Base-by-base conservation (phyloP, 2,329 filamentous ascomycete species). In the Camillea tinctor region DNA sequence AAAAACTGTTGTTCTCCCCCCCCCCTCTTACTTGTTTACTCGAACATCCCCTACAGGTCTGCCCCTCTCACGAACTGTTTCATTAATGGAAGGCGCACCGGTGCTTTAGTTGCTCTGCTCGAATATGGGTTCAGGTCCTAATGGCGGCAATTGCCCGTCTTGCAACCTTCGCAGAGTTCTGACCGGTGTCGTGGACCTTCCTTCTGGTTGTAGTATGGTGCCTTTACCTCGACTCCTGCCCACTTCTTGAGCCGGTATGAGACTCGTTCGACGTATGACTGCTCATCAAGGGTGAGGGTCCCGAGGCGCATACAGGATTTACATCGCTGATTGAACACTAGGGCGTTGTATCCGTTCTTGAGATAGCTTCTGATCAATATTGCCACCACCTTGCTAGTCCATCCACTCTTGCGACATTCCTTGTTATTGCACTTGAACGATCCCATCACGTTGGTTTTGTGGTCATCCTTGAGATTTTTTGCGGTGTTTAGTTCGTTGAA, bases 161-260 rank as follows among this genome's bases (percentile, higher is more conserved):
- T 30, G 57, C 67, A 69, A 22, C 66, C 67, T 48, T 66, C 66
- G 23, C 67, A 69, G 3, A 66, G 49, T 7, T 55, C 22, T 1
- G 17, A 15, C 23, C 58, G 9, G 49, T 69, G 67, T 13, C 63
- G 64, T n/a, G 36, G 48, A 7, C 26, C 13, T 9, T 30, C 24
- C 24, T 30, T 9, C 6, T 30, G 3, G 13, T 30, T 30, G 7
- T 63, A 57, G 17, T 9, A 24, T 2, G 57, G 64, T 9, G 0
- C 17, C 48, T 63, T 55, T 49, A 64, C 4, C 9, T 22, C 1
- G 4, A 69, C 56, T 1, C 67, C 69, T 7, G 57, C 61, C 69
- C 69, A 71, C n/a, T 60, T 67, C 62, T 68, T 70, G 19, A 72
- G 54, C 40, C 70, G 55, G 36, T 72, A 70, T 3, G 69, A 56